A percentile compares a stretch with the other conserved stretches of the same genome.
phyloP scores from a whole-genome alignment of 1,284 basidiomycete species.

The Papiliotrema flavescens region DNA sequence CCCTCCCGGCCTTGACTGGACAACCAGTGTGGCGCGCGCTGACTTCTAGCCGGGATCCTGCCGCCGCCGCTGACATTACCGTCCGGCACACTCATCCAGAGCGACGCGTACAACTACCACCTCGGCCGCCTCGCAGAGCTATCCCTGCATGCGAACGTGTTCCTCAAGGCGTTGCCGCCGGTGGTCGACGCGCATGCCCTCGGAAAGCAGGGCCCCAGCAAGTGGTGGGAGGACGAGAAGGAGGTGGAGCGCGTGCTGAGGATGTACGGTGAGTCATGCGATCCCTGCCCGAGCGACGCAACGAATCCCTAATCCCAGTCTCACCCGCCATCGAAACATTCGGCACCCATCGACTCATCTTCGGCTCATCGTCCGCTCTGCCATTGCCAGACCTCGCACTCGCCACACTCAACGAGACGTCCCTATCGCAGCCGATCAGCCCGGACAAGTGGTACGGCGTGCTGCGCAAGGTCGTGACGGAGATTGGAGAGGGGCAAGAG shows the following conservation, averaged over 20 bases:
- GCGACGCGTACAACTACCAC: conserved; percentile 69
- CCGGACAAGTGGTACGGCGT: conserved; percentile 74
- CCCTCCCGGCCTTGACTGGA: background rate
- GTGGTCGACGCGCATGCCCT: conserved; percentile 57
- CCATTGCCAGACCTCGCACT: conserved; percentile 12
- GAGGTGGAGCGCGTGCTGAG: conserved; percentile 76
- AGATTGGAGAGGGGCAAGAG: conserved; percentile 74
- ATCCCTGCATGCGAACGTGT: conserved; percentile 69
- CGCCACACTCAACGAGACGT: conserved; percentile 1
- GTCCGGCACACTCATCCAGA: conserved; percentile 69
- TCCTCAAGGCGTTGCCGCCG: conserved; percentile 76
- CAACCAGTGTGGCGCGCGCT: background rate
- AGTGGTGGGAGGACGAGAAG: conserved; percentile 54
- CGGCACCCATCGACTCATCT: conserved; percentile 58
- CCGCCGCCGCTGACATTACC: conserved; percentile 74
- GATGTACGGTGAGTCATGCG: conserved; percentile 73
- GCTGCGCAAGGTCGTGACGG: conserved; percentile 72
- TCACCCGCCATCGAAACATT: conserved; percentile 61
- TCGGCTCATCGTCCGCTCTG: conserved; percentile 54
- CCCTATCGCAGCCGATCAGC: conserved; percentile 49
- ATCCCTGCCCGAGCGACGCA: no score
- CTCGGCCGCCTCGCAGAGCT: conserved; percentile 69
- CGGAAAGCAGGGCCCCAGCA: conserved; percentile 31
- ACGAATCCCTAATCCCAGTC: conserved; percentile 13
- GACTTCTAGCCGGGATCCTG: conserved; percentile 65